Evolutionary conservation across 2,329 filamentous ascomycete genomes (phyloP), one percentile per base, ranked within the genome.

Genomic region (Penicillium brevicompactum): DNA sequence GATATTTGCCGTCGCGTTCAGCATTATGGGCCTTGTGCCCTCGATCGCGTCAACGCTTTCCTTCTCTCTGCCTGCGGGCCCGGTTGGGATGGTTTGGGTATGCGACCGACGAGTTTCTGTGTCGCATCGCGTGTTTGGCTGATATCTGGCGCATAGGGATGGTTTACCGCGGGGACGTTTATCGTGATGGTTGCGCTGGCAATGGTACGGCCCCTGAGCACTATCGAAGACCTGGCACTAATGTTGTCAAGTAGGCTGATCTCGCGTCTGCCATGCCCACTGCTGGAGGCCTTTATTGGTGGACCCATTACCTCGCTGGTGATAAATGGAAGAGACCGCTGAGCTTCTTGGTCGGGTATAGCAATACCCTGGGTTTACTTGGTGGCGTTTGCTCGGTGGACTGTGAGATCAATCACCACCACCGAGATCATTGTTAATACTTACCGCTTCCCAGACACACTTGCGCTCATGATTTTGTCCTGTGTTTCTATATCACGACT

Each of bases 301-400:
- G 82, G 81, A 84, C 83, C 13, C 83, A 86, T 65, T 83, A 83
- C 64, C 85, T 85, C 62, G 79, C 81, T 4, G 80, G 78, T 3
- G 78, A 78, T 1, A 80, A 77, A 45, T 82, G 75, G 56, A 78
- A 82, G 55, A 84, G 84, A 61, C 79, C 82, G 4, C 67, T 86
- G 21, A 82, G 79, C 58, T 86, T 86, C 61, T 66, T 86, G 43
- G 82, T 86, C 14, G 83, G 84, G 27, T 86, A 86, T 61, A 84
- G 81, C 66, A 86, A 86, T 63, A 86, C 81, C 1, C 73, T 87
- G 18, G 84, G 84, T 11, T 67, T 85, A 11, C 77, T 87, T 18
- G 84, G 83, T 27, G 84, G 84, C 7, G 74, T 87, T 13, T 87
- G 84, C 66, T 85, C 82, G 30, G 82, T 86, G 55, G 84, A 87